Evolutionary conservation across 176 grass and related monocot species (phyloP).

Genomic region (Cymbopogon citratus): DNA sequence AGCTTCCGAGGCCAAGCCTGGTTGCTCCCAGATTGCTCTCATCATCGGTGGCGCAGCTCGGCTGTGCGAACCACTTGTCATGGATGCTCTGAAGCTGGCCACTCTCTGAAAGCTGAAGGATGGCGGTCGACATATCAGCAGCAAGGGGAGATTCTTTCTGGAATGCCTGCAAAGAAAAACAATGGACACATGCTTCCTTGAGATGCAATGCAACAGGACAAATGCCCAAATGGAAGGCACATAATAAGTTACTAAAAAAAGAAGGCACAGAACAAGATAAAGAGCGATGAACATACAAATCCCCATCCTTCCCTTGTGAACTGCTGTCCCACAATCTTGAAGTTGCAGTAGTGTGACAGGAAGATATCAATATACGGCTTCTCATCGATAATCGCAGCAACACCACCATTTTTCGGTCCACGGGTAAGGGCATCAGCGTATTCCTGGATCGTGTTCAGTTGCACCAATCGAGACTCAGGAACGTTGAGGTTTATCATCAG

Average conservation of each 20-base stretch:
- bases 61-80: slow-evolving; percentile 47
- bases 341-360: slow-evolving; percentile 70
- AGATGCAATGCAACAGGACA: neutral
- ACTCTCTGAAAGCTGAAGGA: slow-evolving; percentile 80
- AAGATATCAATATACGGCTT: slow-evolving; percentile 66
- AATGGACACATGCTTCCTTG: neutral
- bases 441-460: slow-evolving; percentile 53
- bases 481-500: slow-evolving; percentile 58
- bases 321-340: slow-evolving; percentile 63
- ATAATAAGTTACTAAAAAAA: neutral
- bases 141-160: slow-evolving; percentile 86
- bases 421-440: slow-evolving; percentile 65
- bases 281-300: slow-evolving; percentile 63
- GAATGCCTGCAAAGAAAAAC: slow-evolving; percentile 58
- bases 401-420: slow-evolving; percentile 61
- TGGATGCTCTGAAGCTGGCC: slow-evolving; percentile 83
- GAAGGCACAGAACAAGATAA: neutral
- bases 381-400: slow-evolving; percentile 87
- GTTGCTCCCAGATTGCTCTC: slow-evolving; percentile 35
- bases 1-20: slow-evolving; percentile 56
- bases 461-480: slow-evolving; percentile 60
- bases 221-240: neutral
- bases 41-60: slow-evolving; percentile 40
- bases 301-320: slow-evolving; percentile 94
- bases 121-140: slow-evolving; percentile 74